Base-by-base conservation (phyloP, 306 rosid species). In the Heteromeles arbutifolia region DNA sequence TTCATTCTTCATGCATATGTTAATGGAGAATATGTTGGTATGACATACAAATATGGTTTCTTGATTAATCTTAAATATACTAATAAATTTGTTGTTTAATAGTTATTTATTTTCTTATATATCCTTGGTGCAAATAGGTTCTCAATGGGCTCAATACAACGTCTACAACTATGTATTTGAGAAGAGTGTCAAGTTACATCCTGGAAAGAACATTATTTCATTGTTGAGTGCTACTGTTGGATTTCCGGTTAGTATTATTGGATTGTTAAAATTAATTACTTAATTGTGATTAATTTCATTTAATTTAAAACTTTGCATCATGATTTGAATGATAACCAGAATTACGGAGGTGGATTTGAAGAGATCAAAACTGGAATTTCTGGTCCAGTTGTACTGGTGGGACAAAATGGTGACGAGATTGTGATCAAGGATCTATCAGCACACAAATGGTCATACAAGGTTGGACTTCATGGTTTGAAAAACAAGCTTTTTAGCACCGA, bases 161-260 rank as follows among this genome's bases (percentile, higher is more conserved):
- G n/a, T 77, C 28, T 77, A 4, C 69, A 73, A 65, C 59, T 87
- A 82, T 31, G 45, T 73, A 4, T 82, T 76, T 21, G 88, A 87
- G 81, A 34, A 68, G 5, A 72, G 70, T 8, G 56, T 89, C 56
- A 77, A 80, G 70, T 21, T 89, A 66, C 79, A 74, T 2, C 80
- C 61, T 0, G 90, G 94, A 62, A 79, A 48, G 73, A 89, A 87
- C 64, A 1, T 22, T 13, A 78, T 89, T 34, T 78, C 90, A 14
- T 50, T 87, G 32, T 85, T 87, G 2, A 90, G 95, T 71, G 90
- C 34, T 48, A 87, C 89, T 0, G 80, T 80, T 54, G 92, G 90
- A 57, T 80, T 78, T 37, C 77, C 80, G 78, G 89, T 83, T 48
- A 8, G 52, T 59, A 11, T 25, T 2, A 1, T 18, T 44, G 8